Evolutionary conservation across 495 filamentous ascomycete species (phyloP).

Genomic region (Penicillium antarcticum): DNA sequence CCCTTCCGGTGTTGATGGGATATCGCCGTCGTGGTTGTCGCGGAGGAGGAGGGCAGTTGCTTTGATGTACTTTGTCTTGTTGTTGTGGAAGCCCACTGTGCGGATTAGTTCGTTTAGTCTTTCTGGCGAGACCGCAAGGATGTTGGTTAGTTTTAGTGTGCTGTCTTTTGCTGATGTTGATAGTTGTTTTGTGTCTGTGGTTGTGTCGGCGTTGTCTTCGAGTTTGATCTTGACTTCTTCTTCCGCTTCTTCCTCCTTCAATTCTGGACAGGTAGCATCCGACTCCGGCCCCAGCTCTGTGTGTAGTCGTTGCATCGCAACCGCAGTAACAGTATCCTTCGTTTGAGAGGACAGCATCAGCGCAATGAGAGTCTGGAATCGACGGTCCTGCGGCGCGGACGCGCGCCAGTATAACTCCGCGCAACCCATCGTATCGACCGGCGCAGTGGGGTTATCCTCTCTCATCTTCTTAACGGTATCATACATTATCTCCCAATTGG

Average conservation of each 20-base stretch:
- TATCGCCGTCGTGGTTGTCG: constrained; percentile 69
- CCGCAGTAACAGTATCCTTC: constrained; percentile 89
- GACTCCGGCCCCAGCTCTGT: constrained; percentile 55
- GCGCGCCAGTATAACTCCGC: constrained; percentile 59
- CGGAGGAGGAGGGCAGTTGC: constrained; percentile 67
- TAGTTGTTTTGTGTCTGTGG: constrained; percentile 14
- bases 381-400: constrained; percentile 53
- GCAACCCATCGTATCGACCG: constrained; percentile 98
- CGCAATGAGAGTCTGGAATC: constrained; percentile 88
- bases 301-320: constrained; percentile 76
- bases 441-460: constrained; percentile 63
- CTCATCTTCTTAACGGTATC: constrained; percentile 76
- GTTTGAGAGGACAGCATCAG: constrained; percentile 97
- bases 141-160: constrained; percentile 70
- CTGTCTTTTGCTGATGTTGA: constrained; percentile 28
- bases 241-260: background rate
- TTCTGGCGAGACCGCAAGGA: constrained; percentile 67
- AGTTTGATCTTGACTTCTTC: background rate
- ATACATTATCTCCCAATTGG: constrained; percentile 85
- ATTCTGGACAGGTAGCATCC: background rate
- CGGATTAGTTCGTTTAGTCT: constrained; percentile 76
- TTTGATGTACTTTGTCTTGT: constrained; percentile 91
- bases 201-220: constrained; percentile 18
- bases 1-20: constrained; percentile 76
- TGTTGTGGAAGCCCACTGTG: constrained; percentile 92